Percentiles rank a stretch among this genome's conserved stretches.
These are phyloP conservation scores for Podochytrium sp. DNA, from an alignment of 192 early-diverging fungal species.

Conservation along the genomic window DNA sequence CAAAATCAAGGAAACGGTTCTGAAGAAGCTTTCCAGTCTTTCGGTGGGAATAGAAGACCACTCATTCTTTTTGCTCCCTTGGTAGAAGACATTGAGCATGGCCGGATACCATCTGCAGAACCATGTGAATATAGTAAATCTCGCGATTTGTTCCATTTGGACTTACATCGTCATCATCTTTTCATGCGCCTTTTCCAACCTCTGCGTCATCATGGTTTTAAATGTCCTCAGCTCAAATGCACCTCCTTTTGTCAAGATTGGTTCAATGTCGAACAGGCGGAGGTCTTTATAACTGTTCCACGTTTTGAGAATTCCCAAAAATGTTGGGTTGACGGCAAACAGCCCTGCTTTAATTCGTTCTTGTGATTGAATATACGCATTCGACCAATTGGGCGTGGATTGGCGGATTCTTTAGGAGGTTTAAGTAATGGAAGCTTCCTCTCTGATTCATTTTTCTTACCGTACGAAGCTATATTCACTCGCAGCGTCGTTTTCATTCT, in stretches of 20 bases:
- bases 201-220: slow-evolving; percentile 48
- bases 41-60: slow-evolving; percentile 59
- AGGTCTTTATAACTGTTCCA: slow-evolving; percentile 51
- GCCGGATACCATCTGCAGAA: slow-evolving; percentile 61
- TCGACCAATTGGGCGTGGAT: slow-evolving; percentile 56
- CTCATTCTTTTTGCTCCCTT: slow-evolving; percentile 59
- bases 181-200: slow-evolving; percentile 62
- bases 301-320: slow-evolving; percentile 55
- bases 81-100: slow-evolving; percentile 66
- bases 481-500: slow-evolving; percentile 16
- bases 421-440: background rate
- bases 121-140: background rate
- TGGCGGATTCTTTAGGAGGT: slow-evolving; percentile 38
- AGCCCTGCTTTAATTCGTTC: slow-evolving; percentile 39
- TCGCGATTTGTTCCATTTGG: background rate
- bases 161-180: slow-evolving; percentile 60
- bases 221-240: slow-evolving; percentile 57
- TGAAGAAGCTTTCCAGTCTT: slow-evolving; percentile 58
- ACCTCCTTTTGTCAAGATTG: slow-evolving; percentile 47
- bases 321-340: slow-evolving; percentile 52
- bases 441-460: slow-evolving; percentile 23
- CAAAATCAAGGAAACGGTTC: slow-evolving; percentile 53
- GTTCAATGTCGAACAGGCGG: slow-evolving; percentile 55
- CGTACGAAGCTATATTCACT: slow-evolving; percentile 47
- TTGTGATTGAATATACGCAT: slow-evolving; percentile 37